Percentiles rank a stretch among this genome's conserved stretches.
Conservation (phyloP, 2,329 filamentous ascomycete species). For the Apiospora sp. region DNA sequence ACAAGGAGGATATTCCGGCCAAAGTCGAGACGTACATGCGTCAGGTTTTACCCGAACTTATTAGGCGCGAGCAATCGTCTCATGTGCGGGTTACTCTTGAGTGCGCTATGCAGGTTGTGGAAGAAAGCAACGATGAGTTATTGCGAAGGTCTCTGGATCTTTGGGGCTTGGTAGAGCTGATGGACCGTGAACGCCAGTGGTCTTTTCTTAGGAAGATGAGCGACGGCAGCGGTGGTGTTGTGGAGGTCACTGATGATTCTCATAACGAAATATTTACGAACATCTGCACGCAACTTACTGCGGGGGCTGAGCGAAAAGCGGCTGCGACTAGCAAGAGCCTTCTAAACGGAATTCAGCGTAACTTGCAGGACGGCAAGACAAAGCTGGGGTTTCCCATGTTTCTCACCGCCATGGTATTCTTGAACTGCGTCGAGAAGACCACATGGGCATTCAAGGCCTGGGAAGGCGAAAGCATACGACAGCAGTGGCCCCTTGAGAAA, state of each 20-base stretch:
- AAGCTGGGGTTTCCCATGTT: slow-evolving; percentile 69
- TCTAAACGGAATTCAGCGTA: slow-evolving; percentile 67
- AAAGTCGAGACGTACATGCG: slow-evolving; percentile 70
- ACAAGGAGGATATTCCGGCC: slow-evolving; percentile 65
- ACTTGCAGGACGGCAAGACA: slow-evolving; percentile 67
- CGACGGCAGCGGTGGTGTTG: slow-evolving; percentile 49
- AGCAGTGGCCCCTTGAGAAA: slow-evolving; percentile 68
- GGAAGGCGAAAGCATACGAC: slow-evolving; percentile 67
- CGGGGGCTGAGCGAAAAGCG: slow-evolving; percentile 70
- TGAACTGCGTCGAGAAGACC: slow-evolving; percentile 72
- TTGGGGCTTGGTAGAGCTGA: slow-evolving; percentile 71
- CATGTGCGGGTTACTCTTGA: slow-evolving; percentile 67
- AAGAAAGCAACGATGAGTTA: slow-evolving; percentile 59
- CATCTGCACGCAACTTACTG: slow-evolving; percentile 70
- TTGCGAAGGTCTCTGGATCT: slow-evolving; percentile 67
- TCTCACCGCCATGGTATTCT: slow-evolving; percentile 66
- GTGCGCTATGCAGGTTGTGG: slow-evolving; percentile 55
- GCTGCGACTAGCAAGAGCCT: slow-evolving; percentile 65
- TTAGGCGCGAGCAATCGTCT: slow-evolving; percentile 65
- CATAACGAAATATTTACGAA: slow-evolving; percentile 67
- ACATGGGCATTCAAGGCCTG: slow-evolving; percentile 75
- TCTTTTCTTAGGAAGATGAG: slow-evolving; percentile 59
- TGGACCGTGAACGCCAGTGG: slow-evolving; percentile 71
- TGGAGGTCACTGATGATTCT: slow-evolving; percentile 60
- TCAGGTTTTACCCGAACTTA: slow-evolving; percentile 63